Percentiles rank a stretch among this genome's conserved stretches.
Conservation (phyloP, 1,284 basidiomycete genomes). For the Ganoderma boninense region DNA sequence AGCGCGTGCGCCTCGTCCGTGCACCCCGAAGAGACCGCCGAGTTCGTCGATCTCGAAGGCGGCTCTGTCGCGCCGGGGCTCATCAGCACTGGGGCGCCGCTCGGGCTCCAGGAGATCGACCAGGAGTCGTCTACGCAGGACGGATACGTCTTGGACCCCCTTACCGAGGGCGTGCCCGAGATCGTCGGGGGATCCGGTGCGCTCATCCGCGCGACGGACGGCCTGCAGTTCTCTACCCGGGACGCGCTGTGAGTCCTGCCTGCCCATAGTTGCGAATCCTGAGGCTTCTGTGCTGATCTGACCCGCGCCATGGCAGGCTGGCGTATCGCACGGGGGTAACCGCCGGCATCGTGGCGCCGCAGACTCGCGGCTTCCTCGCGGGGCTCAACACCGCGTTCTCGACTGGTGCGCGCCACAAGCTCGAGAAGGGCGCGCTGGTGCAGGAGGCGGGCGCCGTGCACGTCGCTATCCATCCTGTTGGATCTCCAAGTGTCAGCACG, state of each 20-base stretch:
- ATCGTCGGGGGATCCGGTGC: constrained; percentile 44
- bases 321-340: constrained; percentile 61
- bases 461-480: constrained; percentile 59
- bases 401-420: constrained; percentile 65
- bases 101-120: constrained; percentile 69
- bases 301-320: not conserved
- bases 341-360: constrained; percentile 65
- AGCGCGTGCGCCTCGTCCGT: constrained; percentile 32
- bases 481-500: constrained; percentile 65
- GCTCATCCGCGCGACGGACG: constrained; percentile 58
- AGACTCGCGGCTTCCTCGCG: constrained; percentile 60
- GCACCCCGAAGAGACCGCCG: constrained; percentile 45
- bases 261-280: too few relatives aligned
- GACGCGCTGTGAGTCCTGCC: constrained; percentile 52
- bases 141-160: constrained; percentile 53
- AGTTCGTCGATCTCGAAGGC: constrained; percentile 48
- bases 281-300: not conserved
- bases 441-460: constrained; percentile 77
- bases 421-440: constrained; percentile 74
- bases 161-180: constrained; percentile 39
- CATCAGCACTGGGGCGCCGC: constrained; percentile 63
- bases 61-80: constrained; percentile 60
- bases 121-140: constrained; percentile 74
- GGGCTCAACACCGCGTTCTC: constrained; percentile 79
- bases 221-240: constrained; percentile 58